Evolutionary conservation across 2,329 filamentous ascomycete species (phyloP).

Genomic region (Madurella mycetomatis): DNA sequence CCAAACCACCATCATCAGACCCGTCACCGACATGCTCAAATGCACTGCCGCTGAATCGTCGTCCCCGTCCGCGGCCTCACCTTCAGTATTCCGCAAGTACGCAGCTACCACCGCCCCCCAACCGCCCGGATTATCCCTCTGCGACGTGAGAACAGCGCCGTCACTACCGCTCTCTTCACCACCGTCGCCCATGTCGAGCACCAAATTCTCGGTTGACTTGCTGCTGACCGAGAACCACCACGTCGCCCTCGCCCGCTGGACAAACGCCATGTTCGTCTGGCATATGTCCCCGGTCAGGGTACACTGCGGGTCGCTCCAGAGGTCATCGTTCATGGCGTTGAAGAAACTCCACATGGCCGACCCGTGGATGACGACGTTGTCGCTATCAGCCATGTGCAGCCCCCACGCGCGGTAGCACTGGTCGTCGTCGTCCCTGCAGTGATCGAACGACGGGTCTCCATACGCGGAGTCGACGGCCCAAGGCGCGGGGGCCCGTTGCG

Average conservation of each 20-base stretch:
- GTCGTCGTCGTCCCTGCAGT: constrained; percentile 26
- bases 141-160: constrained; percentile 15
- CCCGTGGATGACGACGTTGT: constrained; percentile 31
- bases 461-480: constrained; percentile 31
- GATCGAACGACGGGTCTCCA: constrained; percentile 30
- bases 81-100: constrained; percentile 23
- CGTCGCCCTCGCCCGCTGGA: constrained; percentile 23
- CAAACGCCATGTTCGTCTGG: constrained; percentile 27
- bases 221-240: constrained; percentile 30
- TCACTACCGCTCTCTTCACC: constrained; percentile 8
- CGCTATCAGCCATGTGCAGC: constrained; percentile 22
- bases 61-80: background rate
- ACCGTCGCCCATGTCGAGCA: constrained; percentile 27
- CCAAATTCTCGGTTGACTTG: constrained; percentile 29
- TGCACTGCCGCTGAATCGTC: constrained; percentile 1
- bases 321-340: constrained; percentile 29
- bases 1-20: background rate
- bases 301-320: constrained; percentile 24
- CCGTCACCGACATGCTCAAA: background rate
- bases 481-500: constrained; percentile 35
- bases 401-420: constrained; percentile 29
- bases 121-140: constrained; percentile 25
- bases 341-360: constrained; percentile 35
- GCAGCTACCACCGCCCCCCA: constrained; percentile 31
- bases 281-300: constrained; percentile 26